Evolutionary conservation across 192 early-diverging fungal species (phyloP).

Genomic region (Backusella parvicylindrica): DNA sequence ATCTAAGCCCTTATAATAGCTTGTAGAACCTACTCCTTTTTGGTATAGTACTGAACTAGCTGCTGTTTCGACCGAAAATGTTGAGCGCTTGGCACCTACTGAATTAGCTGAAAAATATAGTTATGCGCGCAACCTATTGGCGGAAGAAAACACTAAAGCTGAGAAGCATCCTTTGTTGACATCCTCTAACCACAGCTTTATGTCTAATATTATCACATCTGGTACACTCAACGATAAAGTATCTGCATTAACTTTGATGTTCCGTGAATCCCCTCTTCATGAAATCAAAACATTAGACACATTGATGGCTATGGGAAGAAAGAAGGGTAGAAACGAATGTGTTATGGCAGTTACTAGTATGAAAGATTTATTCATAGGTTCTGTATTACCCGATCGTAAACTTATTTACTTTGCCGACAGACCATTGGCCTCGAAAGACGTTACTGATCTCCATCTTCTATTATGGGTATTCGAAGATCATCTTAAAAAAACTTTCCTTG

Average conservation of each 20-base stretch:
- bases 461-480: conserved; percentile 94
- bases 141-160: conserved; percentile 59
- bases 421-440: conserved; percentile 57
- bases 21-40: conserved; percentile 31
- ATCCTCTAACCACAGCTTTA: conserved; percentile 81
- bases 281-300: conserved; percentile 64
- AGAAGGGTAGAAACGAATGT: conserved; percentile 88
- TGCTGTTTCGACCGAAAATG: neutral
- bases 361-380: conserved; percentile 84
- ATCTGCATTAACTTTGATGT: conserved; percentile 86
- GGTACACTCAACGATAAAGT: conserved; percentile 94
- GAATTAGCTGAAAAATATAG: conserved; percentile 13
- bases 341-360: conserved; percentile 81
- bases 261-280: conserved; percentile 92
- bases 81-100: neutral
- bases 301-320: conserved; percentile 81
- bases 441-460: conserved; percentile 72
- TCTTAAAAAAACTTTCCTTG: conserved; percentile 89
- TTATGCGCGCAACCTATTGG: conserved; percentile 61
- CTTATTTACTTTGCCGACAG: conserved; percentile 93
- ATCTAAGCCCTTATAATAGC: neutral
- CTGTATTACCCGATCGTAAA: conserved; percentile 85
- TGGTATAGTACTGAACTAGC: conserved; percentile 25
- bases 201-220: conserved; percentile 81
- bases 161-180: conserved; percentile 56